Evolutionary conservation across 805 yeast species (phyloP), one percentile per base, ranked within the genome.

Genomic region (Brettanomyces custersianus): DNA sequence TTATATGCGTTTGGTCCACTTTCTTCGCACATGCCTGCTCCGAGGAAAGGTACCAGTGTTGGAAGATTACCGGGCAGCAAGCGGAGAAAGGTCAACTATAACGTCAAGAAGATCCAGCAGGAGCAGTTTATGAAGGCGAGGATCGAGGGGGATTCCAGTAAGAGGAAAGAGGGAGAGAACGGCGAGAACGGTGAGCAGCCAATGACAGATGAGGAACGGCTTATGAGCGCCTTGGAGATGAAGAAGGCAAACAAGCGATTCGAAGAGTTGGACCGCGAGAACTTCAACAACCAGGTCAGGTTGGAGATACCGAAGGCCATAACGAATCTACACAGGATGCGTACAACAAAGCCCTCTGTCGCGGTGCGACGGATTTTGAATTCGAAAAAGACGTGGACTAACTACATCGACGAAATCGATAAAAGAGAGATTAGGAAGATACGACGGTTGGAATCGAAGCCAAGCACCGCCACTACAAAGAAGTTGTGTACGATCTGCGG

Each of bases 401-500:
- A 67, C 40, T 65, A 63, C 36, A 36, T 57, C 19, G 71, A 66
- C 43, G 72, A 67, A 32, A 57, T 64, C 12, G 68, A 61, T 31
- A 58, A 60, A 36, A 46, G 45, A n/a, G 57, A 59, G 18, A 45
- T 62, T 33, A 40, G 51, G 21, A 40, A 57, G 34, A 51, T 59
- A 7, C 48, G 47, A 13, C 40, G 45, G n/a, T 40, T 58, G 4
- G 62, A 58, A 39, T 60, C 57, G 29, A 48, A 47, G 35, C 53
- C 57, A 3, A 52, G 59, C 31, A 45, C 51, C 29, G 55, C 57
- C 10, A 55, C 57, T 12, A 47, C 55, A 27, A 64, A 63, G 48
- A 64, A 66, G 33, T 49, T 66, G 8, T 67, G 72, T 37, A 58
- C 69, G 0, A 65, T 67, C 6, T 67, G 72, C 50, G 72, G 72